Evolutionary conservation across 106 monocot genomes (phyloP), one percentile per base, ranked within the genome.

Genomic region (Acanthochlamys bracteata): DNA sequence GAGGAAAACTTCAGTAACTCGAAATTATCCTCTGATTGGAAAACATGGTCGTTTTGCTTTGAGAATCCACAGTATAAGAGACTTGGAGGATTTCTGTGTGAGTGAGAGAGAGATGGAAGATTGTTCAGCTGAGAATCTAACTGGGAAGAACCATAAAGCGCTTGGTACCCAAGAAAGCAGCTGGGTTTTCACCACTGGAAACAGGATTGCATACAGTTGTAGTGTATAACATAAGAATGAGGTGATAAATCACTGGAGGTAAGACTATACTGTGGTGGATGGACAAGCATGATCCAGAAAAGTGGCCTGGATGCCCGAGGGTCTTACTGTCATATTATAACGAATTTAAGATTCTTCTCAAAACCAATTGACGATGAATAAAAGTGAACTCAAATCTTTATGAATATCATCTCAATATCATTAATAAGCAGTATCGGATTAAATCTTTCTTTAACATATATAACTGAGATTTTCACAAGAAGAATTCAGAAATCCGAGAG

Each of bases 101-200:
- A 68, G 7, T 61, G 65, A 51, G 42, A 41, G 42, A 70, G 22
- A 12, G 49, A 17, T 10, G 65, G 66, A 67, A 19, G 47, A 52
- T 13, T 51, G 39, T 25, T 55, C 0, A 52, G 23, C 43, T 75
- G 75, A 46, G 63, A 55, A 13, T 81, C 74, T 20, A 74, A 68
- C 16, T 55, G 69, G 81, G 76, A 61, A 84, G 52, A 20, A 69
- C 75, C 73, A 70, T 73, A 47, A 75, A 67, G 3, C 40, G 19
- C 53, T 81, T 80, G 19, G 77, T 65, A 13, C 67, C 76, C 62
- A 68, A 83, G 22, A 80, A 80, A 1, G 60, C 60, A 17, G 59
- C 58, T 53, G 79, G 71, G 20, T 55, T 61, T 14, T 79, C 60
- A 53, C 69, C 63, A 59, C 24, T 63, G 0, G 76, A 42, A 58